Percentiles rank a stretch among this genome's conserved stretches.
These are phyloP conservation scores for Pseudocercospora macadamiae DNA, from an alignment of 2,329 filamentous ascomycete species.

Conservation along the genomic window DNA sequence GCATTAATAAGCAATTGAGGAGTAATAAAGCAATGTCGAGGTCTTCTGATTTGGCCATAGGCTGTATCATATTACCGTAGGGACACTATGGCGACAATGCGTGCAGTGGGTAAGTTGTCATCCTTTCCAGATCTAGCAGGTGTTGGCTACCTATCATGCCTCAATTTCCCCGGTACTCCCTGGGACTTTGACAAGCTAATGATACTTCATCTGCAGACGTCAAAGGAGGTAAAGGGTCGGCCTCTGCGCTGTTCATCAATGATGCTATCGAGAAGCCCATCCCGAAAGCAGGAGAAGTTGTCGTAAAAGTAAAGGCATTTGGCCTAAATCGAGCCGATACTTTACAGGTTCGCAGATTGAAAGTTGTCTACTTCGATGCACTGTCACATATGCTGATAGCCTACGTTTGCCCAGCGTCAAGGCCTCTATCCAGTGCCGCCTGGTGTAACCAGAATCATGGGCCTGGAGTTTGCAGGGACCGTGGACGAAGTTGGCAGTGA, in stretches of 20 bases:
- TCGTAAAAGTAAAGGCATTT: slow-evolving; percentile 70
- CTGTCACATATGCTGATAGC: neutral
- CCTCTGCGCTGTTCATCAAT: slow-evolving; percentile 57
- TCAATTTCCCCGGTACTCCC: no score
- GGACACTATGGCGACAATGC: slow-evolving; percentile 9
- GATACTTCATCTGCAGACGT: slow-evolving; percentile 47
- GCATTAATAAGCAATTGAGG: neutral
- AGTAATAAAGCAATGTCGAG: neutral
- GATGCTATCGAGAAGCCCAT: slow-evolving; percentile 52
- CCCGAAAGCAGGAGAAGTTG: slow-evolving; percentile 63
- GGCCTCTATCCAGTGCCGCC: slow-evolving; percentile 72
- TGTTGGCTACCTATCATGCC: no score
- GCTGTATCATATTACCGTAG: neutral
- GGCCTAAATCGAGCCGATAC: slow-evolving; percentile 78
- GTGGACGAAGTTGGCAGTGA: slow-evolving; percentile 60
- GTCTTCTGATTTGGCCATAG: neutral
- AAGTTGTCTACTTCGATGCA: neutral
- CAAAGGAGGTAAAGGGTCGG: slow-evolving; percentile 56
- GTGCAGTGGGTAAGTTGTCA: slow-evolving; percentile 3
- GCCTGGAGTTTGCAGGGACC: slow-evolving; percentile 74
- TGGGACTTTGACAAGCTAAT: neutral
- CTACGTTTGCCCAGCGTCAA: slow-evolving; percentile 55
- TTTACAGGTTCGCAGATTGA: slow-evolving; percentile 52
- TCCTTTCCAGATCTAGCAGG: neutral
- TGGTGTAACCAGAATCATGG: slow-evolving; percentile 65